These are phyloP conservation scores for Trichoderma sp. DNA, from an alignment of 2,329 filamentous ascomycete species.

Conservation along the genomic window DNA sequence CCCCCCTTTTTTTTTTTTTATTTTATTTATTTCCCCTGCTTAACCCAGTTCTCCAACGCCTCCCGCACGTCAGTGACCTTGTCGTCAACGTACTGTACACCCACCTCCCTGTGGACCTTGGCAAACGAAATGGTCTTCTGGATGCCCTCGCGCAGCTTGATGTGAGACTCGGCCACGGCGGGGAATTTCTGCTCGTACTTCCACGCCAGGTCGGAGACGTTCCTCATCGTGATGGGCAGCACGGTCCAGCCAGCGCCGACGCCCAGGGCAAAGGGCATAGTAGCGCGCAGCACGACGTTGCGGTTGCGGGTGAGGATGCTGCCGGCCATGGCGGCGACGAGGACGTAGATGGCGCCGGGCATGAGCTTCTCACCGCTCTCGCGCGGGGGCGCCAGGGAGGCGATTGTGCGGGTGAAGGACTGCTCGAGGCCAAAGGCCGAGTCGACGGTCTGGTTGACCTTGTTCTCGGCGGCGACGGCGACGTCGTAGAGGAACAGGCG, in stretches of 20 bases:
- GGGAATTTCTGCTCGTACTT: conserved; percentile 90
- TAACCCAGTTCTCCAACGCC: conserved; percentile 84
- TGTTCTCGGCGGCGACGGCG: conserved; percentile 73
- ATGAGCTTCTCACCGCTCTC: conserved; percentile 87
- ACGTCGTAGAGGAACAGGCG: conserved; percentile 80
- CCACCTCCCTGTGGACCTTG: conserved; percentile 71
- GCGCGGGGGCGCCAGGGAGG: conserved; percentile 81
- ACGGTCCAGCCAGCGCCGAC: conserved; percentile 81
- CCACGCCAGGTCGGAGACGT: conserved; percentile 85
- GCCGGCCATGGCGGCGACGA: conserved; percentile 93
- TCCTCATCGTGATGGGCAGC: conserved; percentile 85
- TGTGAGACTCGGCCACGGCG: conserved; percentile 77
- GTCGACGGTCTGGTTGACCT: conserved; percentile 80
- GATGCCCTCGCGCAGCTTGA: conserved; percentile 68
- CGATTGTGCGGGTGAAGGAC: conserved; percentile 85
- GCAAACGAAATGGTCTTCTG: conserved; percentile 72
- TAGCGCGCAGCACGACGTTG: conserved; percentile 76
- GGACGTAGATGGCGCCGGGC: conserved; percentile 86
- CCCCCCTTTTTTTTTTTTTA: too few species aligned
- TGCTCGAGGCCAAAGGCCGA: conserved; percentile 82
- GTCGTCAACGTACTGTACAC: conserved; percentile 72
- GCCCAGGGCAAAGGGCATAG: conserved; percentile 77
- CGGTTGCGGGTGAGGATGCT: conserved; percentile 88
- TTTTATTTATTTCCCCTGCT: conserved; percentile 71
- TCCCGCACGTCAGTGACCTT: conserved; percentile 77